Evolutionary conservation across 148 eudicot genomes (phyloP).

Genomic region (Dysphania ambrosioides): DNA sequence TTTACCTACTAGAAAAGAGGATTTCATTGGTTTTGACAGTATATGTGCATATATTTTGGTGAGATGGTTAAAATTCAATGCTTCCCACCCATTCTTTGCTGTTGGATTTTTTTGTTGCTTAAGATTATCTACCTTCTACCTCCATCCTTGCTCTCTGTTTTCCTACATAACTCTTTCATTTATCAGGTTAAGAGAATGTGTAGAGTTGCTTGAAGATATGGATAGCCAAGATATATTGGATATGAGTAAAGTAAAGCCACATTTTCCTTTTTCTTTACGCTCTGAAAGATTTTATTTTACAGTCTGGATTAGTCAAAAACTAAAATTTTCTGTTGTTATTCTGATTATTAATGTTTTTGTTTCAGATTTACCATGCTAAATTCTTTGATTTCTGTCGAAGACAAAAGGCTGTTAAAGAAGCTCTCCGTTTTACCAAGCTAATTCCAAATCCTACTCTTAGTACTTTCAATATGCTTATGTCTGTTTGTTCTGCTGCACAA

Average conservation of each 20-base stretch:
- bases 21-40: neutral
- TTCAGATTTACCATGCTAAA: slow-evolving; percentile 78
- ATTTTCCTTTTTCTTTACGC: neutral
- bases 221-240: slow-evolving; percentile 61
- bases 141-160: neutral
- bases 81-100: slow-evolving; percentile 1
- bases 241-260: slow-evolving; percentile 67
- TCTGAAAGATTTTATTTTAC: neutral
- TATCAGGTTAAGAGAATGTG: slow-evolving; percentile 70
- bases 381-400: slow-evolving; percentile 67
- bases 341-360: slow-evolving; percentile 25
- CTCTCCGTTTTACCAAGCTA: slow-evolving; percentile 74
- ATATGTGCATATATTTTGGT: slow-evolving; percentile 7
- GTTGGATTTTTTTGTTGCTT: slow-evolving; percentile 11
- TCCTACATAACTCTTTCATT: slow-evolving; percentile 8
- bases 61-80: neutral
- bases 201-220: slow-evolving; percentile 84
- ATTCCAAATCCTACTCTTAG: slow-evolving; percentile 85
- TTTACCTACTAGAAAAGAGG: neutral
- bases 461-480: slow-evolving; percentile 97
- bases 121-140: neutral
- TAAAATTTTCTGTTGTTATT: slow-evolving; percentile 11
- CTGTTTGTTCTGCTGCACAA: slow-evolving; percentile 86
- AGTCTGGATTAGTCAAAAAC: slow-evolving; percentile 2
- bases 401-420: slow-evolving; percentile 82